Conservation (phyloP, 2,329 filamentous ascomycete species). For the Xylaria sp. region DNA sequence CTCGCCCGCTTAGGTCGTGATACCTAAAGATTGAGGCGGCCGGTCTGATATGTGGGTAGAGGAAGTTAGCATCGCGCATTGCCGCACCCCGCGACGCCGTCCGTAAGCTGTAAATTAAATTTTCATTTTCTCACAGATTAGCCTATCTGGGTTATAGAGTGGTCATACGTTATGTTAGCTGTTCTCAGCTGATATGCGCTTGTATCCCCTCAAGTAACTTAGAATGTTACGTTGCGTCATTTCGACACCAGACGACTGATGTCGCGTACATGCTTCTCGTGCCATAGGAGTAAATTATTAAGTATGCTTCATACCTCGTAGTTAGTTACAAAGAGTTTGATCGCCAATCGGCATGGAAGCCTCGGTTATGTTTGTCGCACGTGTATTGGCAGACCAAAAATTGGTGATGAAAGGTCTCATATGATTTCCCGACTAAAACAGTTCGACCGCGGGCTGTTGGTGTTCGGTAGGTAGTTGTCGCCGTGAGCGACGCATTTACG, state of each 20-base stretch:
- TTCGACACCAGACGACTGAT: not conserved
- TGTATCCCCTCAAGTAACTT: not conserved
- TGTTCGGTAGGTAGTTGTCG: not conserved
- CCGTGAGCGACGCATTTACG: conserved; percentile 6
- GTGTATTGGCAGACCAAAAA: not conserved
- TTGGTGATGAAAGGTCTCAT: not conserved
- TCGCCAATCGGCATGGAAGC: not conserved
- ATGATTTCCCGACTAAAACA: not conserved
- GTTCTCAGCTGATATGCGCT: not conserved
- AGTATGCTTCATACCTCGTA: not conserved
- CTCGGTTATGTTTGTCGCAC: not conserved
- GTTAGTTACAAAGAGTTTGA: conserved; percentile 12
- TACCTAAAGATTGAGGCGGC: no score
- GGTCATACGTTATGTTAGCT: not conserved
- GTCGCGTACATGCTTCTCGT: not conserved
- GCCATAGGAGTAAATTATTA: not conserved
- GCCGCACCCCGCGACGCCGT: no score
- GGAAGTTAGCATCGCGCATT: no score
- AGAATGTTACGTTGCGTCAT: not conserved
- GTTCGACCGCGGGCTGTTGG: not conserved
- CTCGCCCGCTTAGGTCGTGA: no score
- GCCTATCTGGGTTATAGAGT: not conserved
- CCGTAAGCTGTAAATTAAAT: no score
- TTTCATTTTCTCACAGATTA: no score
- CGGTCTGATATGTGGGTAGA: no score